phyloP scores from a whole-genome alignment of 352 stramenopile genomes.

The Thalassiosira livingstoniorum region DNA sequence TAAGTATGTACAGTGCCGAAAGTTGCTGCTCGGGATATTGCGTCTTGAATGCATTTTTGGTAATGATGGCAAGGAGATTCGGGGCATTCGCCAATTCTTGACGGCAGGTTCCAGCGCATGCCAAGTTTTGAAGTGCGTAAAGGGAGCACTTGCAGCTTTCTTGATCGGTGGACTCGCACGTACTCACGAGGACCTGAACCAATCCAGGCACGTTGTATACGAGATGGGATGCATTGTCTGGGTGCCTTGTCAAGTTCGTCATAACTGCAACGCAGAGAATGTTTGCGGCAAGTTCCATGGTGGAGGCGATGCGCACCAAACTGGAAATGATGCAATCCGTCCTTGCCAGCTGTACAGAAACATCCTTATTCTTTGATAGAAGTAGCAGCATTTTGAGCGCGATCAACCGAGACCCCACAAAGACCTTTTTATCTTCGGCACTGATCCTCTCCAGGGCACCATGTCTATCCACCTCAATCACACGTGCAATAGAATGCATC shows the following conservation, averaged over 20 bases:
- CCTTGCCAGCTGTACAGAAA: constrained; percentile 23
- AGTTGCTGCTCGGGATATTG: constrained; percentile 45
- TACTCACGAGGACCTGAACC: constrained; percentile 21
- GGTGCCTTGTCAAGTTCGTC: constrained; percentile 55
- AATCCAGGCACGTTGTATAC: constrained; percentile 42
- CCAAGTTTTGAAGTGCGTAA: constrained; percentile 57
- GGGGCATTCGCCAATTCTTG: constrained; percentile 49
- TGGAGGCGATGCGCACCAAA: constrained; percentile 41
- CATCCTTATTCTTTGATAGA: constrained; percentile 53
- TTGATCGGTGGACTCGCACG: constrained; percentile 10
- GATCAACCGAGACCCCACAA: constrained; percentile 40
- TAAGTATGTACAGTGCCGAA: constrained; percentile 55
- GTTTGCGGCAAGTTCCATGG: constrained; percentile 55
- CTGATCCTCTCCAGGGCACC: constrained; percentile 37
- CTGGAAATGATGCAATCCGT: constrained; percentile 34
- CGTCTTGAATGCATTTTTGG: constrained; percentile 44
- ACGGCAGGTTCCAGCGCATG: constrained; percentile 44
- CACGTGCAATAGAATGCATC: constrained; percentile 51
- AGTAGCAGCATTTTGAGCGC: constrained; percentile 57
- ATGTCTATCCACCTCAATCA: constrained; percentile 56
- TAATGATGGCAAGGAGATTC: constrained; percentile 29
- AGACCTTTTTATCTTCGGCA: constrained; percentile 41
- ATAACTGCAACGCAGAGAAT: constrained; percentile 57
- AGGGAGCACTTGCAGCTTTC: constrained; percentile 57
- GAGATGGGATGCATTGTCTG: constrained; percentile 51